Conservation (phyloP, 1,139 yeast species). For the Protomyces inundatus region DNA sequence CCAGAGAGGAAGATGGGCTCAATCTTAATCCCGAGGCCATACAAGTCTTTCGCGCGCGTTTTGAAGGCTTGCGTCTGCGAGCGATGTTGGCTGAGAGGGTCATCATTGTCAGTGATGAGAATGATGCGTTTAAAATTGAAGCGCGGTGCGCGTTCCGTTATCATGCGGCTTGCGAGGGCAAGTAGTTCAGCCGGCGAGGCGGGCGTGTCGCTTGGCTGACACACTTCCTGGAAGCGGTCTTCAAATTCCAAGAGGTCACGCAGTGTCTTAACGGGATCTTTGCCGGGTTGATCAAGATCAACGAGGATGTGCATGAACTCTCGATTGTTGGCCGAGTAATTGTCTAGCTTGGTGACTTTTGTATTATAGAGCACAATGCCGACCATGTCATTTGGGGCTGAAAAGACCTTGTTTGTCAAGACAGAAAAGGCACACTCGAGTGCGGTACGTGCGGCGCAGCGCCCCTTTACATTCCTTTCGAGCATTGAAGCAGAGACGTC, state of each 20-base stretch:
- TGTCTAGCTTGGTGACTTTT: slow-evolving; percentile 30
- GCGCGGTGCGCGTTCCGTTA: slow-evolving; percentile 30
- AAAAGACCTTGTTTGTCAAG: slow-evolving; percentile 36
- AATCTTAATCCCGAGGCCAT: slow-evolving; percentile 50
- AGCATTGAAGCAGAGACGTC: slow-evolving; percentile 40
- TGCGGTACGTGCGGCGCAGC: slow-evolving; percentile 31
- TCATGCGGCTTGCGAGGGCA: slow-evolving; percentile 36
- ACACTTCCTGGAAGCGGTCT: slow-evolving; percentile 27
- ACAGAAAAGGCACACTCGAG: slow-evolving; percentile 37
- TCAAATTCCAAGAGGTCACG: slow-evolving; percentile 33
- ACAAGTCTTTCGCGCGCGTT: slow-evolving; percentile 57
- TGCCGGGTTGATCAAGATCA: slow-evolving; percentile 37
- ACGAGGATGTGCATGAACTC: slow-evolving; percentile 33
- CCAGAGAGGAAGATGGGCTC: slow-evolving; percentile 59
- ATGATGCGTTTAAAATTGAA: slow-evolving; percentile 42
- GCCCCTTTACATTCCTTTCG: slow-evolving; percentile 26
- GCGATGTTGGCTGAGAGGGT: slow-evolving; percentile 44
- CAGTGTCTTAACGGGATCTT: slow-evolving; percentile 35
- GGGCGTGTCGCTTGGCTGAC: slow-evolving; percentile 28
- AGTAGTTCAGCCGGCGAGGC: slow-evolving; percentile 35
- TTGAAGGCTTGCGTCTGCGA: slow-evolving; percentile 46
- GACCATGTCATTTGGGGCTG: slow-evolving; percentile 36
- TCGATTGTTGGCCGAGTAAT: slow-evolving; percentile 30
- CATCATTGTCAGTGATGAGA: slow-evolving; percentile 57
- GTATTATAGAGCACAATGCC: slow-evolving; percentile 40